A percentile compares a stretch with the other conserved stretches of the same genome.
Conservation (phyloP, 805 yeast species). For the Blastobotrys muscicola region DNA sequence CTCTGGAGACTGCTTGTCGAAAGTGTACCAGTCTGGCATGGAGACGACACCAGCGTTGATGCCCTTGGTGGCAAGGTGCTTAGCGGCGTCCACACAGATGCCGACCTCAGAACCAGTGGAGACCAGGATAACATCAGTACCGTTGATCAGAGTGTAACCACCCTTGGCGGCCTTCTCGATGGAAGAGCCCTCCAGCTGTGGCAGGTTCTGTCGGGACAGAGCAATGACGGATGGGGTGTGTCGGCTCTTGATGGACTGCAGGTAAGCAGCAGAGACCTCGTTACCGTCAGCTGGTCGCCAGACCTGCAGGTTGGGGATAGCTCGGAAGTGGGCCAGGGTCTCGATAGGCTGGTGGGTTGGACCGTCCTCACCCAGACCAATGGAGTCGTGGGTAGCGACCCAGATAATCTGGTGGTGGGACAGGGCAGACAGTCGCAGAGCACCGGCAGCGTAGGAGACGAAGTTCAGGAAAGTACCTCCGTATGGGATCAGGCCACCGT, state of each 20-base stretch:
- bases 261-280: slow-evolving; percentile 47
- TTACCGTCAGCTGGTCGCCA: slow-evolving; percentile 48
- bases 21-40: slow-evolving; percentile 85
- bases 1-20: slow-evolving; percentile 71
- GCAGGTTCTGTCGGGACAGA: slow-evolving; percentile 68
- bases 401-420: slow-evolving; percentile 38
- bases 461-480: slow-evolving; percentile 98
- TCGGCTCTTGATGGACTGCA: slow-evolving; percentile 45
- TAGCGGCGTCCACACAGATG: slow-evolving; percentile 72
- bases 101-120: slow-evolving; percentile 94
- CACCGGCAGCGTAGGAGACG: slow-evolving; percentile 50
- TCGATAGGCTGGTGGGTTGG: slow-evolving; percentile 52
- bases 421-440: slow-evolving; percentile 41
- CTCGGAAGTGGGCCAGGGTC: slow-evolving; percentile 41
- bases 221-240: slow-evolving; percentile 65
- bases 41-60: slow-evolving; percentile 78
- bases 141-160: slow-evolving; percentile 67
- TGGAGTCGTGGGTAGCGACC: slow-evolving; percentile 50
- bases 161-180: slow-evolving; percentile 90
- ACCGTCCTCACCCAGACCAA: slow-evolving; percentile 51
- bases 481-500: slow-evolving; percentile 73
- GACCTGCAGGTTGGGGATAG: slow-evolving; percentile 40
- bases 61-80: slow-evolving; percentile 55
- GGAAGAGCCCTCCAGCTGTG: slow-evolving; percentile 88
- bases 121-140: slow-evolving; percentile 65